A percentile compares a stretch with the other conserved stretches of the same genome.
Evolutionary conservation across 2,329 filamentous ascomycete genomes (phyloP).

Genomic region (Ophiostoma ulmi): DNA sequence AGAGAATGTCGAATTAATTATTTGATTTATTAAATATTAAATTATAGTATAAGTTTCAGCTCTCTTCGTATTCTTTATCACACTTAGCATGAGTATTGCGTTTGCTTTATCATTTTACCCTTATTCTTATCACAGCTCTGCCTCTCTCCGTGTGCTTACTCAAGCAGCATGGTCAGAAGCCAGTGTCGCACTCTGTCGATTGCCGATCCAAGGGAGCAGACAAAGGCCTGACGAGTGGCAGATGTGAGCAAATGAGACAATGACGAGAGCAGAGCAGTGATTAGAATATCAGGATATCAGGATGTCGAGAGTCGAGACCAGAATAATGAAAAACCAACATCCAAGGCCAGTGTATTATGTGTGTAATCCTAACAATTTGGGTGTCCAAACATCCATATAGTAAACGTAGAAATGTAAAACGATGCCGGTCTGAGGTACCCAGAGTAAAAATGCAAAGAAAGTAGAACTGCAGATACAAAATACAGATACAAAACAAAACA

Average conservation of each 20-base stretch:
- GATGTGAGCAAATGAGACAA: not conserved
- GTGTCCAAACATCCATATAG: slow-evolving; percentile 1
- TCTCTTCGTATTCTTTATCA: not conserved
- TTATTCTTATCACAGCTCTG: not conserved
- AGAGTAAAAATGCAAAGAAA: slow-evolving; percentile 2
- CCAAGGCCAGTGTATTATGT: not conserved
- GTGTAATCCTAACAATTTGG: not conserved
- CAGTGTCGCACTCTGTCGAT: not conserved
- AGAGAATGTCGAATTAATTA: not conserved
- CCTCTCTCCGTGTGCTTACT: not conserved
- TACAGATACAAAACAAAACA: slow-evolving; percentile 1
- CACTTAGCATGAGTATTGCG: not conserved
- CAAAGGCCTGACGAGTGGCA: not conserved
- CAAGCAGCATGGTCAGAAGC: not conserved
- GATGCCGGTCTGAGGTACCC: not conserved
- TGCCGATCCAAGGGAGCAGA: slow-evolving; percentile 8
- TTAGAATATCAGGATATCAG: not conserved
- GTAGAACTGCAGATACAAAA: slow-evolving; percentile 6
- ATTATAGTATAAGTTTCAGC: not conserved
- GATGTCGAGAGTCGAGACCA: not conserved
- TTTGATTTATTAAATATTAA: not conserved
- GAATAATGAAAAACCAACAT: not conserved
- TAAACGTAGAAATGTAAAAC: not conserved
- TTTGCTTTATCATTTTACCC: not conserved
- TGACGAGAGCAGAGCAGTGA: not conserved